Evolutionary conservation across 1,139 yeast genomes (phyloP).

Genomic region (Schwanniomyces etchellsii): DNA sequence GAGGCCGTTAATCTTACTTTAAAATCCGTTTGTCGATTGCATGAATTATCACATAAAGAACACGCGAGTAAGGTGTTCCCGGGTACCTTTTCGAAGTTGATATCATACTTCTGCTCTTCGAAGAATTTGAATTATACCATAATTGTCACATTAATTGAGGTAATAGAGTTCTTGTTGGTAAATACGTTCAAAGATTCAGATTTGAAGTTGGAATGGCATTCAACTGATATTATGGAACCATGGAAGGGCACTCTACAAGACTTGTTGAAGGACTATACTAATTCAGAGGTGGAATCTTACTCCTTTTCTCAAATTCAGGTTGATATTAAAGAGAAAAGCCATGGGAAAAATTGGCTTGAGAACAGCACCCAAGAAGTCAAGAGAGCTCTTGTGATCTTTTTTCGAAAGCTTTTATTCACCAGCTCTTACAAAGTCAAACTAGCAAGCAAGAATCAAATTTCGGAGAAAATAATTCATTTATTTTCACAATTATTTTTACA

Average conservation of each 20-base stretch:
- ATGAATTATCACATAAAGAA: slow-evolving; percentile 17
- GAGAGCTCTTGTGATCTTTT: slow-evolving; percentile 32
- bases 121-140: slow-evolving; percentile 21
- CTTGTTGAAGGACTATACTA: too few relatives aligned
- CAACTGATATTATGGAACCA: slow-evolving; percentile 1
- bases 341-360: slow-evolving; percentile 56
- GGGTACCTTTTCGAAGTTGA: slow-evolving; percentile 30
- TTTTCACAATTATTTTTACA: slow-evolving; percentile 15
- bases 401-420: slow-evolving; percentile 18
- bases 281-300: too few relatives aligned
- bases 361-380: slow-evolving; percentile 62
- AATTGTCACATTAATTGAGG: slow-evolving; percentile 16
- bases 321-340: too few relatives aligned
- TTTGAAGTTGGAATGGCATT: slow-evolving; percentile 11
- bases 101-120: slow-evolving; percentile 20
- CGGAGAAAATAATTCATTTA: slow-evolving; percentile 18
- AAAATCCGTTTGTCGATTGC: slow-evolving; percentile 10
- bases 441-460: slow-evolving; percentile 18
- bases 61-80: slow-evolving; percentile 36
- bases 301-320: too few relatives aligned
- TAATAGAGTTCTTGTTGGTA: slow-evolving; percentile 16
- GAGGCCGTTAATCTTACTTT: slow-evolving; percentile 9
- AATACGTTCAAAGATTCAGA: slow-evolving; percentile 25
- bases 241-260: too few relatives aligned
- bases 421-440: slow-evolving; percentile 14